Evolutionary conservation across 495 filamentous ascomycete species (phyloP).

Genomic region (Xylaria longipes): DNA sequence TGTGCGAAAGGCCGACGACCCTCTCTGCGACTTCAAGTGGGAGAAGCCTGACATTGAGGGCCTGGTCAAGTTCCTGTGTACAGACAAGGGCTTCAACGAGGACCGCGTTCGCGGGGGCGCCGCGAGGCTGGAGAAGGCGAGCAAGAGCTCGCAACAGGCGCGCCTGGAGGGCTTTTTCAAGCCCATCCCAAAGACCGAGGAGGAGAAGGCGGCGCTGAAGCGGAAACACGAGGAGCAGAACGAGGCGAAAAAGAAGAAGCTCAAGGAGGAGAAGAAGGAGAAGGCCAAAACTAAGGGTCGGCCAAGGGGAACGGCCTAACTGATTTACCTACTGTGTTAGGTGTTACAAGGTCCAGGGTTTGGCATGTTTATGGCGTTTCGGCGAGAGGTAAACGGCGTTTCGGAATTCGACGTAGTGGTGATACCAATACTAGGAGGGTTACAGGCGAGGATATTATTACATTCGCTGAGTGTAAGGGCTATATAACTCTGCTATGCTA

Average conservation of each 20-base stretch:
- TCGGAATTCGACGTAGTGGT: background rate
- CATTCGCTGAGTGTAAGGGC: background rate
- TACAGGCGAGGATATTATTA: background rate
- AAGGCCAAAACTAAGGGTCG: slow-evolving; percentile 87
- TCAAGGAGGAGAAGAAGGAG: slow-evolving; percentile 92
- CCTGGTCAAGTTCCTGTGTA: slow-evolving; percentile 84
- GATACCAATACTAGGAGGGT: slow-evolving; percentile 8
- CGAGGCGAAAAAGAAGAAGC: slow-evolving; percentile 89
- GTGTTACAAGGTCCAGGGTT: background rate
- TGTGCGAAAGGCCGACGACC: slow-evolving; percentile 82
- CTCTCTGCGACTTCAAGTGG: slow-evolving; percentile 97
- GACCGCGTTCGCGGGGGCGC: slow-evolving; percentile 84
- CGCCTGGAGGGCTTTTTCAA: slow-evolving; percentile 99
- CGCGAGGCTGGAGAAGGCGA: slow-evolving; percentile 78
- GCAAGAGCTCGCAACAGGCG: slow-evolving; percentile 87
- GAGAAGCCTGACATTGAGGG: slow-evolving; percentile 89
- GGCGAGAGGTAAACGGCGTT: background rate
- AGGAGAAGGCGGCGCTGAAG: slow-evolving; percentile 82
- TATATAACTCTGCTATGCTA: background rate
- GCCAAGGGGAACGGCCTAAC: slow-evolving; percentile 59
- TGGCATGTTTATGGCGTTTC: slow-evolving; percentile 6
- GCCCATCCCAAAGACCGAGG: slow-evolving; percentile 83
- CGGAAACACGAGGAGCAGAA: slow-evolving; percentile 91
- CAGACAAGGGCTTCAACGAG: slow-evolving; percentile 95
- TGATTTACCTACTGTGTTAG: background rate